Percentiles rank a stretch among this genome's conserved stretches.
phyloP scores from a whole-genome alignment of 306 rosid genomes.

The Corylus avellana region DNA sequence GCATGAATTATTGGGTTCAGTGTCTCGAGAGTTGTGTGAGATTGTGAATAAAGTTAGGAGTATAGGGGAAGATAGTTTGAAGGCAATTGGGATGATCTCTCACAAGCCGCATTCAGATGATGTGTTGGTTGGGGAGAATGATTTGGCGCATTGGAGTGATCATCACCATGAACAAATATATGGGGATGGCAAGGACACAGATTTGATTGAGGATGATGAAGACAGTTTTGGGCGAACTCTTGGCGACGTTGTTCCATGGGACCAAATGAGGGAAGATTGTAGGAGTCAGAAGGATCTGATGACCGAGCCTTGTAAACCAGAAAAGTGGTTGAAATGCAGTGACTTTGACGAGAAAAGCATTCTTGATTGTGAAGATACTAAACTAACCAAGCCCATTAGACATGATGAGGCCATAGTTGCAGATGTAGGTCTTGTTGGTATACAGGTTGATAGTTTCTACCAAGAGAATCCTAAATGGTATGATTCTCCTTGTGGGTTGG shows the following conservation, averaged over 20 bases:
- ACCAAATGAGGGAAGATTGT: conserved; percentile 79
- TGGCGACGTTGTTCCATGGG: conserved; percentile 92
- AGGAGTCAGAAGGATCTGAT: conserved; percentile 74
- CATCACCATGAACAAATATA: conserved; percentile 80
- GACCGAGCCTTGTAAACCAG: conserved; percentile 77
- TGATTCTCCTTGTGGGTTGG: conserved; percentile 97
- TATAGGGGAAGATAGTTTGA: conserved; percentile 59
- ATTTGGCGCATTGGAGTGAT: conserved; percentile 90
- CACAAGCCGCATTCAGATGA: conserved; percentile 72
- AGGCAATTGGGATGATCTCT: conserved; percentile 60
- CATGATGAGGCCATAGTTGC: conserved; percentile 78
- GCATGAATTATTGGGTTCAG: conserved; percentile 62
- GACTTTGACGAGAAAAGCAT: conserved; percentile 87
- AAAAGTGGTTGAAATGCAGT: conserved; percentile 93
- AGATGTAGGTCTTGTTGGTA: conserved; percentile 90
- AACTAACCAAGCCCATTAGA: conserved; percentile 83
- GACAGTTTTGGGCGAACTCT: conserved; percentile 89
- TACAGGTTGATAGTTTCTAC: conserved; percentile 96
- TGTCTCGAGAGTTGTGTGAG: conserved; percentile 75
- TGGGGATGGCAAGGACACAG: conserved; percentile 81
- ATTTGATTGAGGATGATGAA: conserved; percentile 91
- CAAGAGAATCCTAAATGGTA: conserved; percentile 93
- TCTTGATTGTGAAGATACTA: conserved; percentile 91
- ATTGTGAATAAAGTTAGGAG: conserved; percentile 74
- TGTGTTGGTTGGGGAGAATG: conserved; percentile 86